A percentile compares a stretch with the other conserved stretches of the same genome.
These are phyloP conservation scores for Xylariaceae sp. DNA, from an alignment of 2,329 filamentous ascomycete species.

Conservation along the genomic window DNA sequence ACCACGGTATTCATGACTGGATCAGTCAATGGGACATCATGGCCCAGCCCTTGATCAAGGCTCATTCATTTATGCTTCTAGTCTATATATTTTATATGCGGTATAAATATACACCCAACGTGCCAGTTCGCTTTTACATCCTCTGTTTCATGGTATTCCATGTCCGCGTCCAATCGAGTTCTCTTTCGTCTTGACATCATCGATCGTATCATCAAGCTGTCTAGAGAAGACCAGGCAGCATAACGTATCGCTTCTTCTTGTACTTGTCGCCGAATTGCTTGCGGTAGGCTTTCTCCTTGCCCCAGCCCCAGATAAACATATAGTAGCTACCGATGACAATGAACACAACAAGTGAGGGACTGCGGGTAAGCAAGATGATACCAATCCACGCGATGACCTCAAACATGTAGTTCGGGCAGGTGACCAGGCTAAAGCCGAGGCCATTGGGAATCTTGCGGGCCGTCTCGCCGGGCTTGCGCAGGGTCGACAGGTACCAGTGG, in stretches of 20 bases:
- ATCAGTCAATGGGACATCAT: no score
- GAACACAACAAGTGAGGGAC: conserved; percentile 74
- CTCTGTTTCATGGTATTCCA: no score
- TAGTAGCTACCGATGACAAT: conserved; percentile 66
- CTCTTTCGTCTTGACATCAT: neutral
- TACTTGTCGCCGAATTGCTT: conserved; percentile 91
- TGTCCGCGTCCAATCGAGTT: no score
- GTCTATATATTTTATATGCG: no score
- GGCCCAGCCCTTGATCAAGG: no score
- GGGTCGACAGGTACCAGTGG: conserved; percentile 71
- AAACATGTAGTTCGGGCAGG: conserved; percentile 96
- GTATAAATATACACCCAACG: no score
- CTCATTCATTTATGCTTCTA: no score
- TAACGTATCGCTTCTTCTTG: conserved; percentile 85
- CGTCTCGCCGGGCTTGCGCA: conserved; percentile 75
- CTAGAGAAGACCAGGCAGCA: conserved; percentile 75
- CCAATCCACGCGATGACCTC: conserved; percentile 85
- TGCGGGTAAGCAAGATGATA: conserved; percentile 73
- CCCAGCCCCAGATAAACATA: conserved; percentile 84
- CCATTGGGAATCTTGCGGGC: conserved; percentile 85
- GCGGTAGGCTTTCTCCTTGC: conserved; percentile 88
- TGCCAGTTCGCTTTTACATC: no score
- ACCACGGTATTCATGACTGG: no score
- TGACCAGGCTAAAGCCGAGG: conserved; percentile 80
- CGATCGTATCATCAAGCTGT: neutral